Percentiles rank a stretch among this genome's conserved stretches.
phyloP scores from a whole-genome alignment of 78 protist species.

The Monosiga brevicollis region DNA sequence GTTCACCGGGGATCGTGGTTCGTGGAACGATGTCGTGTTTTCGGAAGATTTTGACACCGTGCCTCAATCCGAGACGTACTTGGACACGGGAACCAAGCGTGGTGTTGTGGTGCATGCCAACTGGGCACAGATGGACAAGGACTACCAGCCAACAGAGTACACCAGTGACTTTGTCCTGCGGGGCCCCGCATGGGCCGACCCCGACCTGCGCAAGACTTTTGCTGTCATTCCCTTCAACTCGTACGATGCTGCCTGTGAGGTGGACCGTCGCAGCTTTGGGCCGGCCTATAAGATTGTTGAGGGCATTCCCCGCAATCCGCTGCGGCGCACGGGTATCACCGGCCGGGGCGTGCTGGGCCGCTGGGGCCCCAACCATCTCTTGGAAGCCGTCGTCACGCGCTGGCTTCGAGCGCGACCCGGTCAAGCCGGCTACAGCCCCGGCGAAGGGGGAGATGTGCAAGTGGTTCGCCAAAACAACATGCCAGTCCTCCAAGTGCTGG shows the following conservation, averaged over 20 bases:
- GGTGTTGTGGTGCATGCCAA: too few relatives aligned
- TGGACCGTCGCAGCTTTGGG: background rate
- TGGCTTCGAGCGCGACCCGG: background rate
- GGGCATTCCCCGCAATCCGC: background rate
- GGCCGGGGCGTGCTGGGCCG: background rate
- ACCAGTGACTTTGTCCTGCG: too few relatives aligned
- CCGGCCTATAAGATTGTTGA: background rate
- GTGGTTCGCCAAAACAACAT: background rate
- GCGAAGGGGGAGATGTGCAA: background rate
- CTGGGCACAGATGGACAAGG: too few relatives aligned
- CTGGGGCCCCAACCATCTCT: background rate
- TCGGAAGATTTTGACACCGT: too few relatives aligned
- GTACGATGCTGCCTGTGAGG: background rate
- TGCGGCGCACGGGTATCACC: background rate
- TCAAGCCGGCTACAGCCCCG: too few relatives aligned
- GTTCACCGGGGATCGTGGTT: too few relatives aligned
- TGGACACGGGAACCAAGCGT: too few relatives aligned
- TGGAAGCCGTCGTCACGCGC: background rate
- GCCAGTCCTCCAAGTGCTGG: background rate
- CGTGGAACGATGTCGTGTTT: too few relatives aligned
- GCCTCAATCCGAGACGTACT: too few relatives aligned
- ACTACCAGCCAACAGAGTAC: too few relatives aligned
- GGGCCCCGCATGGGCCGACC: too few relatives aligned
- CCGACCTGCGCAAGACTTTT: too few relatives aligned
- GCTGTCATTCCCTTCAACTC: background rate